Conservation (phyloP, 169 alveolate genomes). For the Plasmodium billcollinsi region DNA sequence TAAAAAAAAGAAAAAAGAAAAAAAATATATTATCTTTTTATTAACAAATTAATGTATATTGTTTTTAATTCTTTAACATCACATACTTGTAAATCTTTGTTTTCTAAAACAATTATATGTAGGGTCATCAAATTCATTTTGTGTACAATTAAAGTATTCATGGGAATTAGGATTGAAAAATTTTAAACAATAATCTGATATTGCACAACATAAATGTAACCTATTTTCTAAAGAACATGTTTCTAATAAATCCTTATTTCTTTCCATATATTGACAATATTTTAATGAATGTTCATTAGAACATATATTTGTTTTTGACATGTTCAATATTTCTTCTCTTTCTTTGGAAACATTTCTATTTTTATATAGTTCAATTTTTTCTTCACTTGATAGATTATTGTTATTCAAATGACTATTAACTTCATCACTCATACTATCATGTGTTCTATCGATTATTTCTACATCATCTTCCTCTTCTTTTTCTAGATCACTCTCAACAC, state of each 20-base stretch:
- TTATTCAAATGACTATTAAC: too few relatives aligned
- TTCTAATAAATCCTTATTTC: constrained; percentile 31
- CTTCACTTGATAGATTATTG: too few relatives aligned
- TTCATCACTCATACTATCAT: too few relatives aligned
- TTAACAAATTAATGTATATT: too few relatives aligned
- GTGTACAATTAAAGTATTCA: constrained; percentile 38
- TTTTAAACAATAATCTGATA: constrained; percentile 67
- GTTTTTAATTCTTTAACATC: too few relatives aligned
- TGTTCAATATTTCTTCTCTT: constrained; percentile 35
- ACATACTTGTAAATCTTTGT: constrained; percentile 38
- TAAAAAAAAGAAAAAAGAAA: too few relatives aligned
- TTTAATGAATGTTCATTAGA: constrained; percentile 25
- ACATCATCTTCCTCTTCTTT: too few relatives aligned
- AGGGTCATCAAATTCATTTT: constrained; percentile 34
- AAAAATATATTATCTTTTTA: too few relatives aligned
- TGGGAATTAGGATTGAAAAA: constrained; percentile 29
- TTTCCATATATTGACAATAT: constrained; percentile 36
- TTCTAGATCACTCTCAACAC: too few relatives aligned
- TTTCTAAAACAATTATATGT: constrained; percentile 41
- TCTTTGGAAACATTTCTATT: constrained; percentile 15
- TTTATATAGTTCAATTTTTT: neutral
- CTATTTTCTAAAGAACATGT: constrained; percentile 23
- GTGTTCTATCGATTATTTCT: too few relatives aligned
- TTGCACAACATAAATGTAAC: constrained; percentile 32
- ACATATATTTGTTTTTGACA: constrained; percentile 21